phyloP scores from a whole-genome alignment of 208 protist genomes.

The Crithidia thermophila region DNA sequence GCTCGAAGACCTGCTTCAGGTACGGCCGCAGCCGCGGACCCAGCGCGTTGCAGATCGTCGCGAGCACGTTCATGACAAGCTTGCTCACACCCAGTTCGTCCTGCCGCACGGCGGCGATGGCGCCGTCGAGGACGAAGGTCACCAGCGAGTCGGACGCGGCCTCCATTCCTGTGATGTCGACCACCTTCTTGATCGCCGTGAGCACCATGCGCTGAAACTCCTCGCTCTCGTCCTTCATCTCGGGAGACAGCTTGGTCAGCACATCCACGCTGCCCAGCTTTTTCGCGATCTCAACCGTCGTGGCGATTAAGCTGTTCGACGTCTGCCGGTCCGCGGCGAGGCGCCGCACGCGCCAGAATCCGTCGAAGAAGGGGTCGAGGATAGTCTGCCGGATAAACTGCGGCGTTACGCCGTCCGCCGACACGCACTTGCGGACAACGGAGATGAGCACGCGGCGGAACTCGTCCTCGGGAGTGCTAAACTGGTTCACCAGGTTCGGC shows the following conservation, averaged over 20 bases:
- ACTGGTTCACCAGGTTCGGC: slow-evolving; percentile 94
- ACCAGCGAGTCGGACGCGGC: slow-evolving; percentile 95
- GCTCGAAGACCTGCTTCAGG: slow-evolving; percentile 96
- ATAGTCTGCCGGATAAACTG: slow-evolving; percentile 94
- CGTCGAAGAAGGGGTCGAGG: slow-evolving; percentile 90
- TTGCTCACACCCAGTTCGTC: slow-evolving; percentile 93
- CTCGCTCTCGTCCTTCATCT: slow-evolving; percentile 99
- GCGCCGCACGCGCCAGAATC: slow-evolving; percentile 96
- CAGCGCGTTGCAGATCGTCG: slow-evolving; percentile 95
- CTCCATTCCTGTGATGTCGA: slow-evolving; percentile 71
- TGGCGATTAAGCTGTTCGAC: slow-evolving; percentile 93
- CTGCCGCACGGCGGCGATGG: slow-evolving; percentile 97
- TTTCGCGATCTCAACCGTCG: slow-evolving; percentile 96
- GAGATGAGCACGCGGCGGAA: slow-evolving; percentile 99
- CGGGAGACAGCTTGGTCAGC: slow-evolving; percentile 92
- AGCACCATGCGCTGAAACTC: slow-evolving; percentile 97
- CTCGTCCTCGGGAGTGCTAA: slow-evolving; percentile 97
- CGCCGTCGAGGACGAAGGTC: slow-evolving; percentile 96
- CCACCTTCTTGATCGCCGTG: slow-evolving; percentile 91
- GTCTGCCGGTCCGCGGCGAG: slow-evolving; percentile 97
- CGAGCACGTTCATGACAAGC: slow-evolving; percentile 92
- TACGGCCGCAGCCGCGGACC: slow-evolving; percentile 93
- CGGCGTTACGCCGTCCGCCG: slow-evolving; percentile 96
- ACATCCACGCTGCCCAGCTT: slow-evolving; percentile 96
- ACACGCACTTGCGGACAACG: slow-evolving; percentile 98